Percentiles rank a stretch among this genome's conserved stretches.
Evolutionary conservation across 1,284 basidiomycete genomes (phyloP).

Genomic region (Ceratobasidium sp.): DNA sequence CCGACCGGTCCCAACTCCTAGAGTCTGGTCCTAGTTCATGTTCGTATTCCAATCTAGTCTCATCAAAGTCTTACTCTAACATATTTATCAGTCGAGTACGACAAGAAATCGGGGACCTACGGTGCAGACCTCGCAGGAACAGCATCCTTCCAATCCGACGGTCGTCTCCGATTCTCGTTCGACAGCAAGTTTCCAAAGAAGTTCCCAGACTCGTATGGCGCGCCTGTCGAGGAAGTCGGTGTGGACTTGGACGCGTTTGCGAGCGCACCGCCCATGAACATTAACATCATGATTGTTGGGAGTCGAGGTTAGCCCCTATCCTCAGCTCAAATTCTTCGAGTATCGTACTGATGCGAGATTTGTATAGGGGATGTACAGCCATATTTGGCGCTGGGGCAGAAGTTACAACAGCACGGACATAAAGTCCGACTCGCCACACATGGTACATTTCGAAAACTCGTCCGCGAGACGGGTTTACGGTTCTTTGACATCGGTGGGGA

Average conservation of each 20-base stretch:
- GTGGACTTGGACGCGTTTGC: background rate
- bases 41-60: too few species aligned
- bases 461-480: slow-evolving; percentile 63
- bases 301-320: slow-evolving; percentile 63
- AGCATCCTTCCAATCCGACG: background rate
- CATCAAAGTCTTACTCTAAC: too few species aligned
- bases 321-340: background rate
- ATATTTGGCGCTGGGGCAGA: slow-evolving; percentile 71
- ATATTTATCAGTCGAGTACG: background rate
- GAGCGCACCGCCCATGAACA: slow-evolving; percentile 61
- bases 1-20: too few species aligned
- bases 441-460: slow-evolving; percentile 68
- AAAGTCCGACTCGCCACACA: slow-evolving; percentile 74
- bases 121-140: too few species aligned
- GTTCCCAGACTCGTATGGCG: background rate
- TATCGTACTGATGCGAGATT: too few species aligned
- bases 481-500: slow-evolving; percentile 70
- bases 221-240: background rate
- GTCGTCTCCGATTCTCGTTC: background rate
- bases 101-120: background rate
- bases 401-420: slow-evolving; percentile 65
- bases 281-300: slow-evolving; percentile 73
- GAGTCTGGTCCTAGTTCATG: too few species aligned
- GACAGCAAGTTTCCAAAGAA: background rate
- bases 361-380: slow-evolving; percentile 73